Evolutionary conservation across 352 stramenopile species (phyloP).

Genomic region (Globisporangium carolinianum): DNA sequence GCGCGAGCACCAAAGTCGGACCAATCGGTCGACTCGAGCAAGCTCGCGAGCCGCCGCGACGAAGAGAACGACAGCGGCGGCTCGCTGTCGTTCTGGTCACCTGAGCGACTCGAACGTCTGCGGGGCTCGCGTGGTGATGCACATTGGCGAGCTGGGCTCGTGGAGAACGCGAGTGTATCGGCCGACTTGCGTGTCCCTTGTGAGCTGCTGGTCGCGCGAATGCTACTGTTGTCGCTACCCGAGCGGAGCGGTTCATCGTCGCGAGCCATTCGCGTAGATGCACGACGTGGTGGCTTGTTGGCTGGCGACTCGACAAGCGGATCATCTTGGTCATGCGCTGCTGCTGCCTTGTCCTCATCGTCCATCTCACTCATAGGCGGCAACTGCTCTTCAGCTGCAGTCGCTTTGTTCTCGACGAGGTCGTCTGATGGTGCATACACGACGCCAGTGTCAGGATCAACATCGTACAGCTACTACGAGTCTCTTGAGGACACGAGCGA

Average conservation of each 20-base stretch:
- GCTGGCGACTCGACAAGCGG: background rate
- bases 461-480: too few relatives aligned
- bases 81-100: background rate
- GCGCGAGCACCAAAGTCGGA: slow-evolving; percentile 1
- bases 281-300: background rate
- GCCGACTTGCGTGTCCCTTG: background rate
- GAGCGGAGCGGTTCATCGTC: background rate
- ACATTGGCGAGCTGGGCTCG: background rate
- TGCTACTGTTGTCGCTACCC: background rate
- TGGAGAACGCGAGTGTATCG: slow-evolving; percentile 2
- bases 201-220: background rate
- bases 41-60: slow-evolving; percentile 33
- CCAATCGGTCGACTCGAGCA: slow-evolving; percentile 75
- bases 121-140: background rate
- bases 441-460: too few relatives aligned
- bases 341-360: background rate
- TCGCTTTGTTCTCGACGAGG: slow-evolving; percentile 23
- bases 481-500: too few relatives aligned
- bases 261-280: background rate
- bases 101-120: background rate
- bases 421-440: slow-evolving; percentile 16
- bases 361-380: background rate
- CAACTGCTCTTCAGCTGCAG: background rate
- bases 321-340: background rate
- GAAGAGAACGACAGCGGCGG: slow-evolving; percentile 24